These are phyloP conservation scores for cucumber (Cucumis sativus) DNA, from an alignment of 306 rosid species.

Conservation along the genomic window DNA sequence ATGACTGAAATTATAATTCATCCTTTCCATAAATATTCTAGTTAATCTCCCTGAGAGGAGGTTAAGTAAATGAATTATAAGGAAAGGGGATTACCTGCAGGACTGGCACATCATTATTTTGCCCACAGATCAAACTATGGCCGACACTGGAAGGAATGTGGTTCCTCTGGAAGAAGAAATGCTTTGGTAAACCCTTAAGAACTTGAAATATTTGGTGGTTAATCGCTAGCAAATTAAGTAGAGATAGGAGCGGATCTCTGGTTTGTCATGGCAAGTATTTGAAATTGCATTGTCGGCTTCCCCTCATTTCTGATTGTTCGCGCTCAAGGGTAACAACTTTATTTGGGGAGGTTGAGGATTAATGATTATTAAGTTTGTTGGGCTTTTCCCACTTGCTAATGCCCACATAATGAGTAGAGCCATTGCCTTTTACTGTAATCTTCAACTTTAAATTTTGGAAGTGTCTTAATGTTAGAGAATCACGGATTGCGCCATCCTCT, in stretches of 20 bases:
- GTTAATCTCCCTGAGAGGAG: background rate
- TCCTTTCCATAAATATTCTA: background rate
- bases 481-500: background rate
- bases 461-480: background rate
- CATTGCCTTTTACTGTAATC: background rate
- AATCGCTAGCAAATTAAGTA: background rate
- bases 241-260: background rate
- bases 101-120: background rate
- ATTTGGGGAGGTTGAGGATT: background rate
- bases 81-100: background rate
- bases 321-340: background rate
- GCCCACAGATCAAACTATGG: background rate
- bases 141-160: background rate
- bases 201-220: background rate
- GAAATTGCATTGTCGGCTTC: background rate
- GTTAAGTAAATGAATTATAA: background rate
- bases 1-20: background rate
- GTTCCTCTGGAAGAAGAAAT: background rate
- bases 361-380: background rate
- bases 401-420: background rate
- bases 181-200: background rate
- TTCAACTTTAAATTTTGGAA: background rate
- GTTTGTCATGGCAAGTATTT: background rate
- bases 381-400: background rate
- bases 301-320: background rate